A percentile compares a stretch with the other conserved stretches of the same genome.
phyloP scores from a whole-genome alignment of 2,329 filamentous ascomycete genomes.

The Phialemonium atrogriseum region DNA sequence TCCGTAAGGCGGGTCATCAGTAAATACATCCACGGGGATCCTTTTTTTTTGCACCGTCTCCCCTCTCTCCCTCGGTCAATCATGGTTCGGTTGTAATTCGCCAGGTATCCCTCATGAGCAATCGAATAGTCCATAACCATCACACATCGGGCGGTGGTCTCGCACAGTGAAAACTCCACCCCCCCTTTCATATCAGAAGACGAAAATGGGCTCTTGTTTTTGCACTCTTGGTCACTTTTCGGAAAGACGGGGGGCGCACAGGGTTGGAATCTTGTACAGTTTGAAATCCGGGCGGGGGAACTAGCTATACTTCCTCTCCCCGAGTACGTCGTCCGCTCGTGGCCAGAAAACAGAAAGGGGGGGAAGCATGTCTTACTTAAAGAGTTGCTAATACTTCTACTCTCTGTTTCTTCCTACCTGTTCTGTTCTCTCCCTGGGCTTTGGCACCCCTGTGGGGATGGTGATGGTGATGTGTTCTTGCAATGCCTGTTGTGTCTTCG shows the following conservation, averaged over 20 bases:
- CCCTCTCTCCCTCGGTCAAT: conserved; percentile 16
- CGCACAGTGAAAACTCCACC: conserved; percentile 10
- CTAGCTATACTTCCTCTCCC: no score
- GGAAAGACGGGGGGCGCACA: conserved; percentile 22
- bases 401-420: no score
- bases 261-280: conserved; percentile 27
- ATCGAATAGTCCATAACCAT: conserved; percentile 46
- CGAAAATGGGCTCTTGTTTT: conserved; percentile 16
- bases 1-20: conserved; percentile 65
- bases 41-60: conserved; percentile 31
- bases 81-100: conserved; percentile 51
- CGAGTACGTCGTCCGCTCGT: no score
- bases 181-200: conserved; percentile 11
- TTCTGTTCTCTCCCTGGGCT: no score
- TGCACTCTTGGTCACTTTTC: conserved; percentile 19
- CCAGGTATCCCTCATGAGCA: conserved; percentile 41
- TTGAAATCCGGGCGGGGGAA: conserved; percentile 10
- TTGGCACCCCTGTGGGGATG: no score
- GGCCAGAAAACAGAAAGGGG: no score
- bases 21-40: conserved; percentile 33
- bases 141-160: conserved; percentile 22
- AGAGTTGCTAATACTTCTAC: no score
- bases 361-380: no score
- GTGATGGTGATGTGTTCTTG: no score
- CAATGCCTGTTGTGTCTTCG: no score